Evolutionary conservation across 345 rosid genomes (phyloP).

Genomic region (Camelina hispida): DNA sequence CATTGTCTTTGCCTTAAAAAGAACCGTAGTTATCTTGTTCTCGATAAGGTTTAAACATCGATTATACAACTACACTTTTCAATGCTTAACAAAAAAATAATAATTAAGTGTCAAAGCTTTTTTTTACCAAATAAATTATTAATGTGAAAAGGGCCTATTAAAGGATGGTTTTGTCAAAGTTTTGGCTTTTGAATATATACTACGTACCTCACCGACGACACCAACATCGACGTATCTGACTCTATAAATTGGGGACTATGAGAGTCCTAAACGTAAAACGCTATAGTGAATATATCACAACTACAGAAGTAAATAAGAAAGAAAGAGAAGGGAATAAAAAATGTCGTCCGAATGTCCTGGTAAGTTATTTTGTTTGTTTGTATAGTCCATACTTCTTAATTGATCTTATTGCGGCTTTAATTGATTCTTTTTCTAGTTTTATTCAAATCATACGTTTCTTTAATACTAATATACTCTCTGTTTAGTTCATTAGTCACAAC

Average conservation of each 20-base stretch:
- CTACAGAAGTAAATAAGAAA: not conserved
- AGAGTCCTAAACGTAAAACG: no score
- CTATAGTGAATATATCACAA: not conserved
- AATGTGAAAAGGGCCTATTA: no score
- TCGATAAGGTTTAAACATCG: not conserved
- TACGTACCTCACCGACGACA: slow-evolving; percentile 18
- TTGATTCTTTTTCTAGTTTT: not conserved
- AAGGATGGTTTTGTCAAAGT: not conserved
- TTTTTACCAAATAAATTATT: not conserved
- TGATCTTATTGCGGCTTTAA: not conserved
- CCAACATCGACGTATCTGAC: not conserved
- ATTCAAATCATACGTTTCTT: not conserved
- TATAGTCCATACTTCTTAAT: slow-evolving; percentile 2
- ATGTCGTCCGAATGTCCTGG: slow-evolving; percentile 35
- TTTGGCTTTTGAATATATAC: not conserved
- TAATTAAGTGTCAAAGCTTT: not conserved
- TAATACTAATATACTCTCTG: not conserved
- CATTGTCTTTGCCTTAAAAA: no score
- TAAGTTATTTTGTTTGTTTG: not conserved
- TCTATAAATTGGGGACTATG: slow-evolving; percentile 23
- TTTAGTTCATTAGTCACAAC: no score
- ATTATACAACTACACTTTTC: not conserved
- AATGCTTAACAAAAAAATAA: not conserved
- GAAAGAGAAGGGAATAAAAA: not conserved
- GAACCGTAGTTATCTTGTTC: no score